phyloP scores from a whole-genome alignment of 352 stramenopile genomes.

The Globisporangium polare region DNA sequence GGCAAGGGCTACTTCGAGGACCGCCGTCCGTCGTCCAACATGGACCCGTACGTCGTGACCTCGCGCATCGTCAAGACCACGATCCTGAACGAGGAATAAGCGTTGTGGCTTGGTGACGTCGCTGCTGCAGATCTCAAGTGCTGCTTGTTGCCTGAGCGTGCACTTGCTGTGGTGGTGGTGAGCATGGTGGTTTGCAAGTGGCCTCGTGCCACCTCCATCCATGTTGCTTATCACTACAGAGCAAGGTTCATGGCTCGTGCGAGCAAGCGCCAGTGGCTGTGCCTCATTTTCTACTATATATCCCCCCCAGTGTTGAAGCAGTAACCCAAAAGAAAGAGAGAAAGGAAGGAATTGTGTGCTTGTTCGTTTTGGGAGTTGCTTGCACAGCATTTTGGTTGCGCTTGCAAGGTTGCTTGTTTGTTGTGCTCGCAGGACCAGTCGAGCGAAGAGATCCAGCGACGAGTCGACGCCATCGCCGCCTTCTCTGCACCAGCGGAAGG shows the following conservation, averaged over 20 bases:
- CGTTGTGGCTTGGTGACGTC: background rate
- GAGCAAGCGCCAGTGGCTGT: background rate
- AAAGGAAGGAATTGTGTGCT: background rate
- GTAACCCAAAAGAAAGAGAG: slow-evolving; percentile 9
- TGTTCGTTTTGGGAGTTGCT: background rate
- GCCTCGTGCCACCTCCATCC: background rate
- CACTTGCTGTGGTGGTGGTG: background rate
- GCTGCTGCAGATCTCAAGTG: background rate
- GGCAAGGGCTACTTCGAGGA: slow-evolving; percentile 95
- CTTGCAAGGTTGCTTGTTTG: background rate
- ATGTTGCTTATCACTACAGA: background rate
- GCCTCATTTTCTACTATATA: slow-evolving; percentile 9
- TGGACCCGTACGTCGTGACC: slow-evolving; percentile 98
- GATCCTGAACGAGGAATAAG: slow-evolving; percentile 73
- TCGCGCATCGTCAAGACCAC: slow-evolving; percentile 97
- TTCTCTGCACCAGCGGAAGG: background rate
- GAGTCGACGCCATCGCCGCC: background rate
- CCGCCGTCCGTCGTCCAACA: slow-evolving; percentile 96
- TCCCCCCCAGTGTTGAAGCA: slow-evolving; percentile 2
- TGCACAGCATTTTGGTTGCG: background rate
- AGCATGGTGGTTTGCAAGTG: background rate
- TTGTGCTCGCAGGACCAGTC: background rate
- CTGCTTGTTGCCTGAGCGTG: background rate
- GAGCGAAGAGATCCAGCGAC: background rate
- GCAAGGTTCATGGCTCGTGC: background rate